A percentile compares a stretch with the other conserved stretches of the same genome.
These are phyloP conservation scores for Pyrenochaeta sp. DNA, from an alignment of 2,329 filamentous ascomycete genomes.

Conservation along the genomic window DNA sequence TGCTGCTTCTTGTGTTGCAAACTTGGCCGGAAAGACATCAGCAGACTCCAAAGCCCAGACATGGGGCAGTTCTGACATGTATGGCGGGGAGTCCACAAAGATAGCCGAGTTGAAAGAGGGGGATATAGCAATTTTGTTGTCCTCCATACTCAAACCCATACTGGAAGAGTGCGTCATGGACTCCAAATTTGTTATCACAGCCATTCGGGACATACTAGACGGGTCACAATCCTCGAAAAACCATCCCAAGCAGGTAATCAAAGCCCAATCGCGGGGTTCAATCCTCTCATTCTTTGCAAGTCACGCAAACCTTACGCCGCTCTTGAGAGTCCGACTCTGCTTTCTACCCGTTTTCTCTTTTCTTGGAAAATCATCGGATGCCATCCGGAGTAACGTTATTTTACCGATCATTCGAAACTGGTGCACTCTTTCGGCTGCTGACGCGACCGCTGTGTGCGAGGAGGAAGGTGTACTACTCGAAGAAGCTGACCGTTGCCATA, in stretches of 20 bases:
- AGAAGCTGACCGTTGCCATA: slow-evolving; percentile 62
- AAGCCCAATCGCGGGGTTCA: slow-evolving; percentile 69
- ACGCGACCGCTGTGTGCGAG: slow-evolving; percentile 61
- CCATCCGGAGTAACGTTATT: slow-evolving; percentile 76
- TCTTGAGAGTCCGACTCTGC: slow-evolving; percentile 73
- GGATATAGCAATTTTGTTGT: slow-evolving; percentile 60
- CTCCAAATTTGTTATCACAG: slow-evolving; percentile 71
- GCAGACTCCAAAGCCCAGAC: slow-evolving; percentile 17
- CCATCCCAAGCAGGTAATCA: slow-evolving; percentile 52
- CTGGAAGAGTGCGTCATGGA: slow-evolving; percentile 90
- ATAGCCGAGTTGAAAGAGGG: slow-evolving; percentile 70
- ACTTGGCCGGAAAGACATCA: slow-evolving; percentile 27
- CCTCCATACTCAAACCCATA: slow-evolving; percentile 75
- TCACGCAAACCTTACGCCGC: slow-evolving; percentile 74
- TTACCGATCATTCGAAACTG: slow-evolving; percentile 78
- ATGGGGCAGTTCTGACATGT: slow-evolving; percentile 58
- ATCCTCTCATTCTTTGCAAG: slow-evolving; percentile 77
- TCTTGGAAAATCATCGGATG: slow-evolving; percentile 75
- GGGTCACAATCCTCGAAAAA: slow-evolving; percentile 55
- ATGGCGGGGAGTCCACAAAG: slow-evolving; percentile 62
- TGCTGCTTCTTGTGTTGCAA: slow-evolving; percentile 70
- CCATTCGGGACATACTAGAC: slow-evolving; percentile 69
- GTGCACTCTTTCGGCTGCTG: slow-evolving; percentile 63
- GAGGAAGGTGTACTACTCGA: slow-evolving; percentile 58
- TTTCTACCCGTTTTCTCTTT: slow-evolving; percentile 77